phyloP scores from a whole-genome alignment of 2,329 filamentous ascomycete species.

The Aurifilum marmelostoma region DNA sequence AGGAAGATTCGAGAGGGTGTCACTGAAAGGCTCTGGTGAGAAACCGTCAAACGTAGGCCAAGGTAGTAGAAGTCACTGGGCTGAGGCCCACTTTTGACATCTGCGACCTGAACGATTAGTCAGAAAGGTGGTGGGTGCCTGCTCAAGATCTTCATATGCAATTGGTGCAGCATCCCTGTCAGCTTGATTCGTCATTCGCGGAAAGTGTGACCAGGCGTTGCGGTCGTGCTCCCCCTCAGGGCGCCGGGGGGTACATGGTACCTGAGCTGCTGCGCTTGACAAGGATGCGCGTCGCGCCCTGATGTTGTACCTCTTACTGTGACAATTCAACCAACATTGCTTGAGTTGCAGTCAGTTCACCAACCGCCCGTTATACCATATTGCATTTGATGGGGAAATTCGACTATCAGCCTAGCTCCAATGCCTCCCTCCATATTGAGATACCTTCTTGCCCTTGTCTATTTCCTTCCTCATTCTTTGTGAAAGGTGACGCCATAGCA shows the following conservation, averaged over 20 bases:
- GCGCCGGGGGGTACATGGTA: too few relatives aligned
- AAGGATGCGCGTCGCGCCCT: conserved; percentile 28
- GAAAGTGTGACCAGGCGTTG: conserved; percentile 24
- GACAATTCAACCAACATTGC: neutral
- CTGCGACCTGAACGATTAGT: conserved; percentile 7
- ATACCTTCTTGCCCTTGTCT: neutral
- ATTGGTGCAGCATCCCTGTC: conserved; percentile 4
- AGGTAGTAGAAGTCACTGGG: conserved; percentile 15
- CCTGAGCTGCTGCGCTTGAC: conserved; percentile 3
- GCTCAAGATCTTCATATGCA: neutral
- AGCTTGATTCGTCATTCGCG: neutral
- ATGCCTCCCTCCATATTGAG: neutral
- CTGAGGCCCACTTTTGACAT: conserved; percentile 6
- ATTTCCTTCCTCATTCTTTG: neutral
- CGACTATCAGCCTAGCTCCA: neutral
- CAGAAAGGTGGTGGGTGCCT: neutral
- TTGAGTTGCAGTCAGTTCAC: conserved; percentile 6
- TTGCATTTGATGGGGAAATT: neutral
- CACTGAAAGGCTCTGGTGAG: neutral
- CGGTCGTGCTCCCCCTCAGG: conserved; percentile 23
- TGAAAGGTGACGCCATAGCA: neutral
- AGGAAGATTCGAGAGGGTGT: neutral
- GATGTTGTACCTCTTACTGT: neutral
- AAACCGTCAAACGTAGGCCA: neutral
- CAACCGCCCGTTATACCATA: neutral